Evolutionary conservation across 2,329 filamentous ascomycete species (phyloP), one percentile per base, ranked within the genome.

Genomic region (Tolypocladium tropicale): DNA sequence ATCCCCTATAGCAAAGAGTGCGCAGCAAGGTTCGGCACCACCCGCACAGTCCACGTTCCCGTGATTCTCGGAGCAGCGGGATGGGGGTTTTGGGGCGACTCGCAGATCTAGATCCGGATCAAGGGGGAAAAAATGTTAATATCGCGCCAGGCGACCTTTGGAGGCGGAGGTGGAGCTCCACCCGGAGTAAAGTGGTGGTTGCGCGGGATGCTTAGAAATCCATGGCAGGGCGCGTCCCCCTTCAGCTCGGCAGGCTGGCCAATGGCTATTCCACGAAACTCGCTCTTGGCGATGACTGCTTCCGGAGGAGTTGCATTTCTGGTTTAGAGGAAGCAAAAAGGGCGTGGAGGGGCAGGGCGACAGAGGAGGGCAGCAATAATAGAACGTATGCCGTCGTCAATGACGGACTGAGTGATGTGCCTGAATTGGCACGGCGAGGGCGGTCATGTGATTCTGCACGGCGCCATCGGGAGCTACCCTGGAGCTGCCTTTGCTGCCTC

Each of bases 181-280:
- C 49, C n/a, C 11, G 32, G 32, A 32, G 46, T 5, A 32, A n/a
- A 28, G 18, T 49, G 28, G 46, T 49, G 46, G 46, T 49, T 32
- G 46, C 46, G 51, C 51, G 34, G 23, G 34, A 36, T 53, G 51
- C 51, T 53, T 53, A 53, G 51, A 39, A 53, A 53, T 53, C 51
- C 51, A 25, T 6, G 14, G 25, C 0, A 41, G n/a, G 37, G 37
- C 37, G 6, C 34, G 34, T n/a, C n/a, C 10, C 34, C 34, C 34
- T n/a, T 18, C n/a, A 10, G 12, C 37, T 10, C 12, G 37, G 16
- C n/a, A 30, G 28, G 28, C 46, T 32, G 16, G 46, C 46, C 46
- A 32, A 21, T 32, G 46, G 46, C 28, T n/a, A 49, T 32, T n/a
- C 2, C 46, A 30, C 46, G 28, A 30, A 18, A 18, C 46, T 49